Base-by-base conservation (phyloP, 2,329 filamentous ascomycete genomes). In the Cladorrhinum sp. region DNA sequence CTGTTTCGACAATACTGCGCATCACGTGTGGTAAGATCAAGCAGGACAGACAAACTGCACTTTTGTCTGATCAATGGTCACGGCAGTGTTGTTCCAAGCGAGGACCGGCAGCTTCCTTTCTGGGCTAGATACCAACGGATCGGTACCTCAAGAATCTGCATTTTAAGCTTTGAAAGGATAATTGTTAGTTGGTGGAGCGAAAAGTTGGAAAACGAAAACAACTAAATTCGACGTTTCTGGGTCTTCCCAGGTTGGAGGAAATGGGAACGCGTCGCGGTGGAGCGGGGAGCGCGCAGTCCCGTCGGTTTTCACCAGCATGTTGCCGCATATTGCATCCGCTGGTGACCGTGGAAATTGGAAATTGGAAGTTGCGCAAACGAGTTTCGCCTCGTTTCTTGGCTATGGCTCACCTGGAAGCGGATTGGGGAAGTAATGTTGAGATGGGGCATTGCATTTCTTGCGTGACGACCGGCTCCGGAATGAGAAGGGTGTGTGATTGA, bases 401-500 rank as follows among this genome's bases (percentile, higher is more conserved):
- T 45, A 23, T 55, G 20, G 55, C 27, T 55, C n/a, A 20, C 41
- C 18, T 45, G 54, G 27, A 57, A 55, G 27, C 57, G 57, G 38
- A 53, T 27, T 32, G 29, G 52, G 29, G 41, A 54, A 53, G 25
- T 18, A 27, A 49, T 20, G 25, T 50, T 18, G 22, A 51, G 52
- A 36, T 18, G 36, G 45, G 50, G 52, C 32, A 58, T 23, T 58
- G 55, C 48, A 57, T 57, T 25, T 57, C 49, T 36, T 29, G 48
- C 45, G 32, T 55, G 55, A 51, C 55, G 24, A 57, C 32, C 24
- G 27, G 27, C 48, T 38, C 55, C 55, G 45, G 49, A 57, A 57
- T 55, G 29, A 55, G 27, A 50, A 58, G 27, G 56, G 52, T 29
- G 58, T 62, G 57, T 56, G 57, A 64, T 63, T 62, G 60, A 62